These are phyloP conservation scores for Deuterostichococcus epilithicus DNA, from an alignment of 139 green algal species.

Conservation along the genomic window DNA sequence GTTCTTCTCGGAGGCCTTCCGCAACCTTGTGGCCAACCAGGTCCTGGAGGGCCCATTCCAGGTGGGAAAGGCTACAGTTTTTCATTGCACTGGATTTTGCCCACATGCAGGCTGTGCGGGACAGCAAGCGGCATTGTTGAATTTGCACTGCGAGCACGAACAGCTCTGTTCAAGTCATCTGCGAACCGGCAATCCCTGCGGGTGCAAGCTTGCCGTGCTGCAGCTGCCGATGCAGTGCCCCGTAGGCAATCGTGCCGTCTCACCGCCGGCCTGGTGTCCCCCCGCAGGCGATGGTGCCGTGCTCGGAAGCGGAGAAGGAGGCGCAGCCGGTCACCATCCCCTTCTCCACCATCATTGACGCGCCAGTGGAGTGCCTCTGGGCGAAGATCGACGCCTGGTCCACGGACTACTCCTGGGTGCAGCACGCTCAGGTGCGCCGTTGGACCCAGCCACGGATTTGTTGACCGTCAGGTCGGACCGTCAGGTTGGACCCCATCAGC, in stretches of 20 bases:
- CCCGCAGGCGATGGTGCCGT: neutral
- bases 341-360: neutral
- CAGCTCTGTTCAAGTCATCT: no score
- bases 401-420: neutral
- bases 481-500: neutral
- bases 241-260: no score
- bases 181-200: no score
- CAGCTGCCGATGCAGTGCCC: no score
- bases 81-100: no score
- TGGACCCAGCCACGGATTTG: neutral
- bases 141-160: no score
- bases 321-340: neutral
- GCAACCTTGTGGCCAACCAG: neutral
- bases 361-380: slow-evolving; percentile 3
- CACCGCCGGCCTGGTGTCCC: no score
- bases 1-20: neutral
- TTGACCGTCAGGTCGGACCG: neutral
- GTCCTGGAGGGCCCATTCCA: neutral
- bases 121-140: no score
- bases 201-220: no score
- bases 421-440: neutral
- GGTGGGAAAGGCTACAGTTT: no score
- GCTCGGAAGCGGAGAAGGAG: neutral
- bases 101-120: no score
- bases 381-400: neutral